Base-by-base conservation (phyloP, 257 asterid genomes). In the Anisodus tanguticus region DNA sequence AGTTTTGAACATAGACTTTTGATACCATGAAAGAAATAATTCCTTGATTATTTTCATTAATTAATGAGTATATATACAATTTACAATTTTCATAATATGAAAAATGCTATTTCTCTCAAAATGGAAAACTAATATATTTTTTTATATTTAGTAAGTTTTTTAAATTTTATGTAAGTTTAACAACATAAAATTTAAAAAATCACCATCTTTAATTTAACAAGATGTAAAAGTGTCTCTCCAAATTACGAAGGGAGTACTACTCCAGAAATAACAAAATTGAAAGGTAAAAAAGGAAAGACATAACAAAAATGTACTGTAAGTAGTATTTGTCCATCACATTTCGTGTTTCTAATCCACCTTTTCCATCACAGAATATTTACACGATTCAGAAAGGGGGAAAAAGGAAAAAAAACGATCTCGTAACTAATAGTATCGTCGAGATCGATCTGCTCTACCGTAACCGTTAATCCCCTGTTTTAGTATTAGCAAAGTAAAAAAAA, bases 361-460 rank as follows among this genome's bases (percentile, higher is more conserved):
- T 63, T 81, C 58, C 45, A n/a, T 55, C 59, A 22, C 80, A 63
- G n/a, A 51, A 54, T 84, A 84, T 84, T 72, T 59, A 77, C 86
- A 77, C 13, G 57, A 69, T 37, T n/a, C 26, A 3, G 22, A 83
- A 69, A 83, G 67, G 53, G 71, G 19, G n/a, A 84, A 76, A 58
- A 57, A 45, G 10, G 5, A 13, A 3, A 37, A 51, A 63, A 51
- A 9, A 57, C 41, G 84, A 55, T 54, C 82, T 31, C 67, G 4
- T 39, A 68, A 68, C 53, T 68, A 37, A 37, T 15, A 22, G 31
- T 69, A 54, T 9, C 66, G 5, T 55, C 68, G 51, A 79, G 59
- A 80, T 62, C 76, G 59, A 80, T 62, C 76, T 60, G 74, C 60
- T 58, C 71, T 62, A 81, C 12, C 77, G 76, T 62, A 81, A 63